A percentile compares a stretch with the other conserved stretches of the same genome.
phyloP scores from a whole-genome alignment of 768 basidiomycete genomes.

The Suillus paluster region DNA sequence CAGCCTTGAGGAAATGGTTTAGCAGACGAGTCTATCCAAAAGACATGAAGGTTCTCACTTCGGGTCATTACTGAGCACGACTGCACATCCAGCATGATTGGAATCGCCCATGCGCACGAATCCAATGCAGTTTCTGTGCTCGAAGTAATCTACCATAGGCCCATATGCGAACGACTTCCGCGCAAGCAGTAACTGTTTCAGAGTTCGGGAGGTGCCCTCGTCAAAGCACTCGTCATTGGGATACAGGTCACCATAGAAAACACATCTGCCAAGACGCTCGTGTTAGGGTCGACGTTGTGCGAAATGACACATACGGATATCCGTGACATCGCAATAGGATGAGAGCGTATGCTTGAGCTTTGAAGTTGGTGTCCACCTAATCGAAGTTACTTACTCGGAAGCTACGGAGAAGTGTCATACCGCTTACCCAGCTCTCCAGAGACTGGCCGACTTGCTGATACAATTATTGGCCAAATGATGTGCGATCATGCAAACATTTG shows the following conservation, averaged over 20 bases:
- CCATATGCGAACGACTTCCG: conserved; percentile 76
- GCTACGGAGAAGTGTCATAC: background rate
- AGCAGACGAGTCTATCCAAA: conserved; percentile 73
- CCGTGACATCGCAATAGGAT: conserved; percentile 73
- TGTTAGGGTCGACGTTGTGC: background rate
- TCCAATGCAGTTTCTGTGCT: conserved; percentile 67
- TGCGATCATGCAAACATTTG: conserved; percentile 7
- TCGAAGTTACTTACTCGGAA: background rate
- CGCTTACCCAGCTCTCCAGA: conserved; percentile 80
- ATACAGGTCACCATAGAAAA: conserved; percentile 88
- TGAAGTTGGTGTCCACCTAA: conserved; percentile 74
- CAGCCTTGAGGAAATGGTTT: conserved; percentile 42
- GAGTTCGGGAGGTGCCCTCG: conserved; percentile 50
- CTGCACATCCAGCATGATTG: conserved; percentile 63
- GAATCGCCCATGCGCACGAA: conserved; percentile 71
- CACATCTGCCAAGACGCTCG: conserved; percentile 54
- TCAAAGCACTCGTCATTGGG: conserved; percentile 72
- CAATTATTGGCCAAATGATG: conserved; percentile 2
- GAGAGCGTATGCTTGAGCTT: conserved; percentile 81
- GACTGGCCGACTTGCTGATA: conserved; percentile 69
- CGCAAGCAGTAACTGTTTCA: conserved; percentile 58
- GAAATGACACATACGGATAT: conserved; percentile 62
- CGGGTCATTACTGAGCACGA: conserved; percentile 65
- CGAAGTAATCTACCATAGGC: conserved; percentile 60
- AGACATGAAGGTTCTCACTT: conserved; percentile 51